Evolutionary conservation across 805 yeast genomes (phyloP).

Genomic region (Cyberlindnera subsufficiens): DNA sequence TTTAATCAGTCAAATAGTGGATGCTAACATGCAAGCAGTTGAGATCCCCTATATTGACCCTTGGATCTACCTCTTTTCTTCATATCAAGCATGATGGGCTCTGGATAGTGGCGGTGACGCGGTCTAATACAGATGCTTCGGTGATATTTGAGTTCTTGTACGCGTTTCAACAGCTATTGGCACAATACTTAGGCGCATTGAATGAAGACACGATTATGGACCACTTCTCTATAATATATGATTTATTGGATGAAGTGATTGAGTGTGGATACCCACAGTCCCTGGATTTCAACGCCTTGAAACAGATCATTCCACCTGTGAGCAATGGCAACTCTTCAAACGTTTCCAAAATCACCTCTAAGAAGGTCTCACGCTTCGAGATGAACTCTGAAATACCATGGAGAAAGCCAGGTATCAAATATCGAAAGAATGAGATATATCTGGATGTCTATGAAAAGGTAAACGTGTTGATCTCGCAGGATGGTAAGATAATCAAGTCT

Average conservation of each 20-base stretch:
- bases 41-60: constrained; percentile 70
- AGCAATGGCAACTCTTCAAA: constrained; percentile 5
- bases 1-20: background rate
- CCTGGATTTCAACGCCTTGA: constrained; percentile 44
- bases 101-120: constrained; percentile 85
- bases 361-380: background rate
- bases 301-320: constrained; percentile 28
- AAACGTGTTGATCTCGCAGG: constrained; percentile 59
- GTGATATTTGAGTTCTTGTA: constrained; percentile 73
- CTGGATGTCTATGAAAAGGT: constrained; percentile 73
- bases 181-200: constrained; percentile 29
- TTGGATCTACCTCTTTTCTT: constrained; percentile 89
- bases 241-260: constrained; percentile 67
- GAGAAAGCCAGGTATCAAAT: constrained; percentile 66
- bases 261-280: constrained; percentile 76
- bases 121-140: constrained; percentile 84
- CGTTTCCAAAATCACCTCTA: background rate
- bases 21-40: constrained; percentile 18
- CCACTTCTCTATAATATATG: constrained; percentile 67
- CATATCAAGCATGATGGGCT: constrained; percentile 58
- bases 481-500: constrained; percentile 58
- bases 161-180: constrained; percentile 50
- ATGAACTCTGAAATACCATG: constrained; percentile 38
- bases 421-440: constrained; percentile 76
- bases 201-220: constrained; percentile 49